Evolutionary conservation across 2,329 filamentous ascomycete species (phyloP).

Genomic region (Cercospora berteroae): DNA sequence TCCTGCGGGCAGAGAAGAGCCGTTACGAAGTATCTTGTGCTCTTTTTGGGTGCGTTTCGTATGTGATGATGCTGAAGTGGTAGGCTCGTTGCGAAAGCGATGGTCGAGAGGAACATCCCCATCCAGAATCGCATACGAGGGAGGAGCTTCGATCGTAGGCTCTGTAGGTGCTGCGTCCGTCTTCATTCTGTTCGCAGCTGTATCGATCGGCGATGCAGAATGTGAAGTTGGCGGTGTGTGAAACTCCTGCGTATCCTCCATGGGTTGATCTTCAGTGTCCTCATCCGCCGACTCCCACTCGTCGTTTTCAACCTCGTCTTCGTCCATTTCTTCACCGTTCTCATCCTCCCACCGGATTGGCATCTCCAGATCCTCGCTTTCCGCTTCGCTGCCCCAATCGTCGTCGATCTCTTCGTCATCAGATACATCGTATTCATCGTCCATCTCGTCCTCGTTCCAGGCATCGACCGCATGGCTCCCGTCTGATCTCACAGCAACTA

Average conservation of each 20-base stretch:
- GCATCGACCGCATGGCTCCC: slow-evolving; percentile 29
- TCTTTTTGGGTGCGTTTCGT: slow-evolving; percentile 57
- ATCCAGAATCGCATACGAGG: slow-evolving; percentile 42
- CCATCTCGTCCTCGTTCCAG: slow-evolving; percentile 42
- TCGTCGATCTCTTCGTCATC: slow-evolving; percentile 35
- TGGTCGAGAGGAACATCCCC: slow-evolving; percentile 45
- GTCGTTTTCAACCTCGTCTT: slow-evolving; percentile 45
- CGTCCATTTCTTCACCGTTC: slow-evolving; percentile 44
- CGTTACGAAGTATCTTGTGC: slow-evolving; percentile 54
- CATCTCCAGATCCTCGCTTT: slow-evolving; percentile 31
- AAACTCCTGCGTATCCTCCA: slow-evolving; percentile 26
- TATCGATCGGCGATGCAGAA: slow-evolving; percentile 24
- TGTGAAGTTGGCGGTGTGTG: slow-evolving; percentile 27
- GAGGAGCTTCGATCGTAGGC: slow-evolving; percentile 15
- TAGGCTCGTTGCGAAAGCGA: slow-evolving; percentile 37
- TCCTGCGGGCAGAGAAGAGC: slow-evolving; percentile 51
- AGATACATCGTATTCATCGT: slow-evolving; percentile 34
- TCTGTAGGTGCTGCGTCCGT: background rate
- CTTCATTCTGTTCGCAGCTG: background rate
- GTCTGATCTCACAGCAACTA: slow-evolving; percentile 47
- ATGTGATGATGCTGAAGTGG: slow-evolving; percentile 33
- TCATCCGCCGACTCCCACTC: slow-evolving; percentile 42
- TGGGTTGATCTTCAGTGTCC: slow-evolving; percentile 25
- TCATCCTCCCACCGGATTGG: slow-evolving; percentile 42
- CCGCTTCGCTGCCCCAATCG: slow-evolving; percentile 33